Base-by-base conservation (phyloP, 805 yeast genomes). In the Candida adriatica region DNA sequence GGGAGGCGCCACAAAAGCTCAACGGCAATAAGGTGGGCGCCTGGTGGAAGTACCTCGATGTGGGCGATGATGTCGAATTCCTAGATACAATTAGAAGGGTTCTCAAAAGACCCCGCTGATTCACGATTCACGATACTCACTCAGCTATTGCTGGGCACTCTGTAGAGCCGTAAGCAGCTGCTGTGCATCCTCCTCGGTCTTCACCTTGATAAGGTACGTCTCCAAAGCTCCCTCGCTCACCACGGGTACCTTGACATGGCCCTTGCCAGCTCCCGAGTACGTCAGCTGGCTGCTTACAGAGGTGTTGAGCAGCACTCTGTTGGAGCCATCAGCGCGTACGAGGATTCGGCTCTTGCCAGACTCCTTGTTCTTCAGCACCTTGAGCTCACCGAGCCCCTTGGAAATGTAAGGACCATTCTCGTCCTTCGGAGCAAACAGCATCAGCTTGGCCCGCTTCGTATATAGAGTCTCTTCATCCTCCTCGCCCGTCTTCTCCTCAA, bases 271-370 rank as follows among this genome's bases (percentile, higher is more conserved):
- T 4, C 71, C 64, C 8, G 69, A 62, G 53, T 86, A 88, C 2
- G 62, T 62, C 37, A 85, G 61, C 30, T 71, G 73, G 32, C 68
- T 68, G 8, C 71, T 62, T 8, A 87, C 56, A n/a, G 65, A 58
- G 10, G 76, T 63, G 53, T 90, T 90, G 38, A 90, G 58, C 27
- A 90, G 56, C 11, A 87, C 77, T 45, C 94, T 72, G 24, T 81
- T 79, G 24, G 86, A 77, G 18, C 95, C 96, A 35, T 88, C 97
- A 0, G 96, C 84, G 48, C 97, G 75, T 14, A 90, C 69, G 22
- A 90, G 60, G 10, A 84, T 59, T 53, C 97, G 74, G 3, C 77
- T 53, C 50, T 84, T 84, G 0, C 51, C 39, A 8, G 80, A 76
- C 2, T 62, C 66, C 31, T 68, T 68, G 46, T 79, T 68, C 36